Evolutionary conservation across 179 eudicot species (phyloP), one percentile per base, ranked within the genome.

Genomic region (Silene noctiflora): DNA sequence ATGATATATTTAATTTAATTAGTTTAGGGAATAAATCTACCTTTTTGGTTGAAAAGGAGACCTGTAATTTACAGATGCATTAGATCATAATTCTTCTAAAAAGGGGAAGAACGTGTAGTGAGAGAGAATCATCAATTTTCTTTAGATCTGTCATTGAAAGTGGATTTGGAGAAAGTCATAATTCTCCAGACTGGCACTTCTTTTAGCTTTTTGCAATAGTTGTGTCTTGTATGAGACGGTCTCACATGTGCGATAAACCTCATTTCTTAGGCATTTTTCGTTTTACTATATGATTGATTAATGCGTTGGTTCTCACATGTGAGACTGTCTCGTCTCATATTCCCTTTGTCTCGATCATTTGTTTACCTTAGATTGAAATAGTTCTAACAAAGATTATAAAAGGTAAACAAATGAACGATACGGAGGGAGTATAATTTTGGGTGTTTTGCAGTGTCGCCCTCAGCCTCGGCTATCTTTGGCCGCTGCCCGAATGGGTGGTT

Each of bases 31-130:
- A 2, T 10, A 48, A 11, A 48, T 51, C 17, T 25, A 19, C 27
- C 33, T 70, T 68, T 68, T 44, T 39, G 56, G 72, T 24, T 31
- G 46, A n/a, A 65, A 65, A 65, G 46, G 69, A 65, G 69, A 39
- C 19, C 13, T 39, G 35, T 14, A 4, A 21, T 11, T 21, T 12
- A 1, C 39, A 60, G 12, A 10, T 73, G 24, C 44, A 6, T 73
- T 27, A 31, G 71, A 35, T 68, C 16, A 31, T 64, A 31, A 29
- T 64, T 16, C 48, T 31, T 16, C 24, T 35, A 31, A 67, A 67
- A 67, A 17, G 70, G n/a, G 48, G 70, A 35, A 66, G 48, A 35
- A 31, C 33, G 20, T 66, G 24, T 7, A 17, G 46, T 66, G 24
- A 66, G 7, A 66, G 48, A 31, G 48, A 42, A 20, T 39, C 27